Evolutionary conservation across 345 rosid genomes (phyloP).

Genomic region (Syzygium jambos): DNA sequence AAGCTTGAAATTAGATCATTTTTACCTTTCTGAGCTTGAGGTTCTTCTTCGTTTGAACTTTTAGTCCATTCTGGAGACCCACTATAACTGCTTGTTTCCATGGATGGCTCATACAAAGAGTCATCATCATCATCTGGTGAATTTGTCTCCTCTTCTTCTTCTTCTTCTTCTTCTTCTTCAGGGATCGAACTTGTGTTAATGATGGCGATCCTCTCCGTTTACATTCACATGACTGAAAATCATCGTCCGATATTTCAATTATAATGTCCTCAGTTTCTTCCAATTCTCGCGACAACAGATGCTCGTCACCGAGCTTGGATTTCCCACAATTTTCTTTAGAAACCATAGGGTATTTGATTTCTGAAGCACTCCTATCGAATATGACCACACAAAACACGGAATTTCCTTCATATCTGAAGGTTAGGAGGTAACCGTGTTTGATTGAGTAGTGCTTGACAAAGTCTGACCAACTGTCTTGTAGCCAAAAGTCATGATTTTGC

Average conservation of each 20-base stretch:
- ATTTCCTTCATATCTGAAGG: slow-evolving; percentile 14
- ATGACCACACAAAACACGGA: slow-evolving; percentile 8
- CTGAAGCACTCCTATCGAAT: slow-evolving; percentile 4
- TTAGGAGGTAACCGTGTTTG: slow-evolving; percentile 1
- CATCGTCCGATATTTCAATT: not conserved
- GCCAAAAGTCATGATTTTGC: slow-evolving; percentile 7
- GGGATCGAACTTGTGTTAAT: not conserved
- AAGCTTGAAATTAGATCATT: not conserved
- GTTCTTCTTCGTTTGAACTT: not conserved
- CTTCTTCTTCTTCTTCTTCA: not conserved
- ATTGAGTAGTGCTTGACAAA: slow-evolving; percentile 13
- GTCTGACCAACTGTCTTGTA: slow-evolving; percentile 16
- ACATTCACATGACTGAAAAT: not conserved
- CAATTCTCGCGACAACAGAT: not conserved
- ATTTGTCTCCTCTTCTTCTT: not conserved
- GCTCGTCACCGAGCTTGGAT: not conserved
- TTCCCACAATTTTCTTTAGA: not conserved
- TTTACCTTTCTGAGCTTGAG: not conserved
- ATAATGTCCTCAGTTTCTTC: not conserved
- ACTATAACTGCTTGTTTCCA: not conserved
- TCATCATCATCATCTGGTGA: not conserved
- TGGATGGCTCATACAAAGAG: not conserved
- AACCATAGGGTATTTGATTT: slow-evolving; percentile 11
- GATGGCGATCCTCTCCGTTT: not conserved
- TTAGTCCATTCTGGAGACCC: not conserved